Conservation (phyloP, 2,329 filamentous ascomycete genomes). For the Pseudopyrenochaeta lycopersici region DNA sequence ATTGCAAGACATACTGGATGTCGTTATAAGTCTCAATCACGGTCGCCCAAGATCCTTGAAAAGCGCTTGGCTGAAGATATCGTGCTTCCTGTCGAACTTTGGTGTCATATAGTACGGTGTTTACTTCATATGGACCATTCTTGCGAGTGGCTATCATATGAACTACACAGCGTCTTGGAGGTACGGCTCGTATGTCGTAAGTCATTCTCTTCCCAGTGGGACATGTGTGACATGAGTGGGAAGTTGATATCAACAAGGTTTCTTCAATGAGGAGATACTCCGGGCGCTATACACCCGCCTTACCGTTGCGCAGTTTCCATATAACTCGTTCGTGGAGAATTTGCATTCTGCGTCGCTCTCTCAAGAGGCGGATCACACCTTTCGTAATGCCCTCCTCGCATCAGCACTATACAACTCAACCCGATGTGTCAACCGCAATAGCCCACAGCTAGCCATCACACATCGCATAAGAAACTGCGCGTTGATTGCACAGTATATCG, state of each 20-base stretch:
- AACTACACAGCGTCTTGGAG: background rate
- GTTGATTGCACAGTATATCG: background rate
- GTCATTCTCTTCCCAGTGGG: background rate
- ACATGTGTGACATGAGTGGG: no score
- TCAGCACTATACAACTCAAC: slow-evolving; percentile 8
- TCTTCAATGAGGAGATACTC: slow-evolving; percentile 5
- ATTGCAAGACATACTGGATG: background rate
- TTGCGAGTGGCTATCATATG: background rate
- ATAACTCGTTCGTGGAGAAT: background rate
- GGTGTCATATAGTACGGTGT: slow-evolving; percentile 4
- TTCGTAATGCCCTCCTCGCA: background rate
- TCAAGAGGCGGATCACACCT: background rate
- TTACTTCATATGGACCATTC: background rate
- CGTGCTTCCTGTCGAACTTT: slow-evolving; percentile 6
- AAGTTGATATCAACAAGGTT: background rate
- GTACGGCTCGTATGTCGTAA: slow-evolving; percentile 4
- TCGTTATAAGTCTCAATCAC: background rate
- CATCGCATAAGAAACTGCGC: slow-evolving; percentile 4
- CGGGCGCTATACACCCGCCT: slow-evolving; percentile 1
- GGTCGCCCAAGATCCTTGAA: background rate
- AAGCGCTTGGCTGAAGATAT: background rate
- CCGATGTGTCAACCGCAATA: background rate
- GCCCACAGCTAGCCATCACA: background rate
- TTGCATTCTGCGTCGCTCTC: background rate
- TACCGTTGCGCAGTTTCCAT: background rate